Conservation (phyloP, 345 rosid genomes). For the Excoecaria agallocha region DNA sequence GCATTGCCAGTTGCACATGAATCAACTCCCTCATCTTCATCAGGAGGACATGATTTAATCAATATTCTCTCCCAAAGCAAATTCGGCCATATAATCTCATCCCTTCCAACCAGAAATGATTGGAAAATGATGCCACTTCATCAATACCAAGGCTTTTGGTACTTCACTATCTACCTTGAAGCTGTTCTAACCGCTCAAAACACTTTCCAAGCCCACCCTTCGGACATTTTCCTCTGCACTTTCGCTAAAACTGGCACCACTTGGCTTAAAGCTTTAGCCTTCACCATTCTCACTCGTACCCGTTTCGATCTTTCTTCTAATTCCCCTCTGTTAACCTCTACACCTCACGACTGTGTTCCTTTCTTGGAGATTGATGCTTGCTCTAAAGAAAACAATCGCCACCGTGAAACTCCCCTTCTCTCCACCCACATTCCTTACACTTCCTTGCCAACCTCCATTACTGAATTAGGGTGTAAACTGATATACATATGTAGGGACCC, state of each 20-base stretch:
- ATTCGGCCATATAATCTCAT: background rate
- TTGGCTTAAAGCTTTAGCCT: slow-evolving; percentile 5
- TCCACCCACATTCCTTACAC: background rate
- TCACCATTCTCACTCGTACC: background rate
- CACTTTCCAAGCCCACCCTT: slow-evolving; percentile 7
- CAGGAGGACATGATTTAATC: too few relatives aligned
- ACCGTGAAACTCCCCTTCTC: background rate
- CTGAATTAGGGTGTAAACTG: background rate
- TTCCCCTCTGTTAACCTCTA: background rate
- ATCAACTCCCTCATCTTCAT: too few relatives aligned
- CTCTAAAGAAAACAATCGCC: background rate
- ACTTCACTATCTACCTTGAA: background rate
- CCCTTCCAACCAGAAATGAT: background rate
- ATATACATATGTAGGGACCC: background rate
- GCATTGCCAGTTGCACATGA: too few relatives aligned
- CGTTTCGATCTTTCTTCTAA: background rate
- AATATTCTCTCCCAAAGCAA: too few relatives aligned
- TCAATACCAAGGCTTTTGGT: slow-evolving; percentile 7
- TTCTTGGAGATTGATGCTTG: background rate
- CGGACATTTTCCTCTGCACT: background rate
- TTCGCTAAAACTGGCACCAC: background rate
- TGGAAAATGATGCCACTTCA: slow-evolving; percentile 3
- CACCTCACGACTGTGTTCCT: slow-evolving; percentile 1
- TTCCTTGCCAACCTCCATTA: background rate
- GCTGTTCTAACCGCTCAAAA: background rate